Conservation (phyloP, 2,329 filamentous ascomycete genomes). For the Orbilia ellipsospora region DNA sequence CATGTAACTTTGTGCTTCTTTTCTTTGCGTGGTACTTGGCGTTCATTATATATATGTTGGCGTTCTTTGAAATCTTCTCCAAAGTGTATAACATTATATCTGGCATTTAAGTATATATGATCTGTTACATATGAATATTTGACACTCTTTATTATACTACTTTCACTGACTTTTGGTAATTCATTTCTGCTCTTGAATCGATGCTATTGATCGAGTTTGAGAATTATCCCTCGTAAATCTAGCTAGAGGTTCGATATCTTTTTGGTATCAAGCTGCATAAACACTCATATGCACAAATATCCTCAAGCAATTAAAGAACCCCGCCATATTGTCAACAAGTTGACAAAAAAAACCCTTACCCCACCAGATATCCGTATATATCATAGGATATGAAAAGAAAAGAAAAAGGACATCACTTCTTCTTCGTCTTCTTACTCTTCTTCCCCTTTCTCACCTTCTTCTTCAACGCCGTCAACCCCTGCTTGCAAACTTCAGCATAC, state of each 20-base stretch:
- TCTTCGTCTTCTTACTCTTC: constrained; percentile 81
- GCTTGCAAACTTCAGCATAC: constrained; percentile 92
- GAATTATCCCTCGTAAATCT: too few relatives aligned
- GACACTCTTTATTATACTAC: too few relatives aligned
- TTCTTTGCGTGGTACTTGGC: background rate
- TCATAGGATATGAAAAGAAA: background rate
- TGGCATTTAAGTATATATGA: background rate
- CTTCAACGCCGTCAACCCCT: constrained; percentile 87
- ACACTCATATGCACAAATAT: too few relatives aligned
- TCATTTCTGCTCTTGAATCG: too few relatives aligned
- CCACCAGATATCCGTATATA: background rate
- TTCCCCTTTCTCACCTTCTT: constrained; percentile 91
- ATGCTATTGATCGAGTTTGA: too few relatives aligned
- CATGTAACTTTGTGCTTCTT: too few relatives aligned
- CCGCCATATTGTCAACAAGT: background rate
- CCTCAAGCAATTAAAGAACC: too few relatives aligned
- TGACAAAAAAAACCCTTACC: background rate
- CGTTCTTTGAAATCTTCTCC: constrained; percentile 14
- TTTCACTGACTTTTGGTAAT: too few relatives aligned
- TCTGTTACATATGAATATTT: too few relatives aligned
- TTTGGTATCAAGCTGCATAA: too few relatives aligned
- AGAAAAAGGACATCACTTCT: constrained; percentile 65
- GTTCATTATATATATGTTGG: constrained; percentile 28
- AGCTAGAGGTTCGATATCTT: too few relatives aligned
- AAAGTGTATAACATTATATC: constrained; percentile 37